These are phyloP conservation scores for Zhuliangozyma parablackwelliae DNA, from an alignment of 1,139 yeast genomes.

Conservation along the genomic window DNA sequence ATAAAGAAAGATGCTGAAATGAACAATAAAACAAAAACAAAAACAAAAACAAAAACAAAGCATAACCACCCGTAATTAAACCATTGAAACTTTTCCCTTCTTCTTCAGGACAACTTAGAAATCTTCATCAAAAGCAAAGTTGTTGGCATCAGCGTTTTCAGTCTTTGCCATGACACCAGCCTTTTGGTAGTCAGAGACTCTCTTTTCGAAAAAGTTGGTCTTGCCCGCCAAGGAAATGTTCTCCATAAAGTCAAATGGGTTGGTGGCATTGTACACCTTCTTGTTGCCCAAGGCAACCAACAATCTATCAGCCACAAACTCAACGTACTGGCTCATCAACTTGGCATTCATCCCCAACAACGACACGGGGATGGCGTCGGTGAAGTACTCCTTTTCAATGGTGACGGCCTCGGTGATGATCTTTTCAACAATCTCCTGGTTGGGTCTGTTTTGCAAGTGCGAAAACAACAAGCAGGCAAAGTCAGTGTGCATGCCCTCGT, in stretches of 20 bases:
- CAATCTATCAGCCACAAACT: constrained; percentile 94
- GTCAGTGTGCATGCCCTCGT: constrained; percentile 97
- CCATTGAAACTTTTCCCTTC: neutral
- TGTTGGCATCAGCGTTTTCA: constrained; percentile 25
- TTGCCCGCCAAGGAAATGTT: constrained; percentile 96
- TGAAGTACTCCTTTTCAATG: constrained; percentile 90
- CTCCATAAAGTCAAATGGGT: constrained; percentile 99
- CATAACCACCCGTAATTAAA: constrained; percentile 1
- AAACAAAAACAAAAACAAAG: constrained; percentile 1
- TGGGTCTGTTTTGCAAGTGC: constrained; percentile 87
- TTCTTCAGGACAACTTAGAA: constrained; percentile 21
- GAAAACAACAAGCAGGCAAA: constrained; percentile 94
- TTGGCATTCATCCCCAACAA: constrained; percentile 89
- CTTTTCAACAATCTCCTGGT: constrained; percentile 67
- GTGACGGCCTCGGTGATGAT: constrained; percentile 93
- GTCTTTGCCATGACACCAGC: constrained; percentile 89
- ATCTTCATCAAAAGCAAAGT: constrained; percentile 47
- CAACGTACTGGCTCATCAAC: constrained; percentile 96
- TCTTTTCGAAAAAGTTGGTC: constrained; percentile 97
- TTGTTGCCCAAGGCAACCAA: constrained; percentile 85
- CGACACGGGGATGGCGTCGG: constrained; percentile 88
- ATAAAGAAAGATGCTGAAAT: neutral
- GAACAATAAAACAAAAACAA: neutral
- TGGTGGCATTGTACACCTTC: constrained; percentile 79
- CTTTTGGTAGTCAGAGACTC: constrained; percentile 97